A percentile compares a stretch with the other conserved stretches of the same genome.
These are phyloP conservation scores for Apiospora pterosperma DNA, from an alignment of 2,329 filamentous ascomycete genomes.

Conservation along the genomic window DNA sequence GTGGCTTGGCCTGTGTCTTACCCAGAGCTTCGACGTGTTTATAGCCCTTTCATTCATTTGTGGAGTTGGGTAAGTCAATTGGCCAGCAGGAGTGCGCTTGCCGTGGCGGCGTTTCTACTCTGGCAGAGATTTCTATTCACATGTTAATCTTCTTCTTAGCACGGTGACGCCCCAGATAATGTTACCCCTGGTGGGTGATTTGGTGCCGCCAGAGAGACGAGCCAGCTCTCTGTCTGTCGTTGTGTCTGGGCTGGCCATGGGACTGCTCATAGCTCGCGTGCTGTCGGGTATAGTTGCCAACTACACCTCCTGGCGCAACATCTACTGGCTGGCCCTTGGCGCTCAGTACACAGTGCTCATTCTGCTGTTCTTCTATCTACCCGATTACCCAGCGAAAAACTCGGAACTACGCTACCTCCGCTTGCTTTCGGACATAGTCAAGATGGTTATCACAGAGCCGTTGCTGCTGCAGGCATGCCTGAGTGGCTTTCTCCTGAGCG, in stretches of 20 bases:
- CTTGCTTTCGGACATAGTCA: slow-evolving; percentile 56
- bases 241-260: slow-evolving; percentile 61
- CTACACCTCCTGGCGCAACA: slow-evolving; percentile 61
- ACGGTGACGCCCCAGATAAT: slow-evolving; percentile 48
- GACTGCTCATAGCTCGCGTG: slow-evolving; percentile 64
- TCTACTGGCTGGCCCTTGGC: slow-evolving; percentile 65
- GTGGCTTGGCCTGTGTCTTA: slow-evolving; percentile 62
- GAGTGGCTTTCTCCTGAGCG: slow-evolving; percentile 33
- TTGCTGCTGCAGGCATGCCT: slow-evolving; percentile 60
- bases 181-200: slow-evolving; percentile 68
- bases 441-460: slow-evolving; percentile 56
- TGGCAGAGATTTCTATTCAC: too few relatives aligned
- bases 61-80: slow-evolving; percentile 33
- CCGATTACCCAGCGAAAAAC: slow-evolving; percentile 67
- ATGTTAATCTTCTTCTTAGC: slow-evolving; percentile 8
- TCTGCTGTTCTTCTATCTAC: slow-evolving; percentile 64
- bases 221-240: slow-evolving; percentile 64
- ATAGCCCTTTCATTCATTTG: slow-evolving; percentile 60
- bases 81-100: slow-evolving; percentile 46
- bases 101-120: background rate
- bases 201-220: slow-evolving; percentile 59
- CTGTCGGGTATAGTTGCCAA: slow-evolving; percentile 66
- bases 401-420: slow-evolving; percentile 55
- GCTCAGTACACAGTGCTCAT: slow-evolving; percentile 61
- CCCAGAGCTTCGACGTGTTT: slow-evolving; percentile 55